phyloP scores from a whole-genome alignment of 345 rosid species.

The Linum tenue region DNA sequence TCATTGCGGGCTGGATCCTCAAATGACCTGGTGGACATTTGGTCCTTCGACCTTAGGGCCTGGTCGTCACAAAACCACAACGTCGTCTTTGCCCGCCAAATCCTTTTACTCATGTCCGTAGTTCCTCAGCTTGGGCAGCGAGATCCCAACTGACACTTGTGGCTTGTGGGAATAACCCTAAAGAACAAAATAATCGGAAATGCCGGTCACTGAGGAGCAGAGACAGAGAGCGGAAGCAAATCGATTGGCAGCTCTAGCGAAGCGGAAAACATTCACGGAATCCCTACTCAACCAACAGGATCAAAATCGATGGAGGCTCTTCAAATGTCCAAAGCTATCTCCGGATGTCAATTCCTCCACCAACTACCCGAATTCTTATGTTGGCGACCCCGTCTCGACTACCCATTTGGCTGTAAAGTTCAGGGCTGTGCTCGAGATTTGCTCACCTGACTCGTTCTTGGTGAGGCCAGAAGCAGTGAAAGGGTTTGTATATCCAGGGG shows the following conservation, averaged over 20 bases:
- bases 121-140: too few species aligned
- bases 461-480: slow-evolving; percentile 38
- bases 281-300: slow-evolving; percentile 17
- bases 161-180: slow-evolving; percentile 16
- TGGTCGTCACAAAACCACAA: too few species aligned
- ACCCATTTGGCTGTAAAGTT: slow-evolving; percentile 33
- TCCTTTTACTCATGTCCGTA: too few species aligned
- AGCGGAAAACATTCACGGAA: slow-evolving; percentile 41
- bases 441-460: slow-evolving; percentile 78
- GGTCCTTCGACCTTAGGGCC: too few species aligned
- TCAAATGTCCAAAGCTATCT: slow-evolving; percentile 60
- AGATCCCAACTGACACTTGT: too few species aligned
- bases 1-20: too few species aligned
- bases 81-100: too few species aligned
- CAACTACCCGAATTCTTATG: slow-evolving; percentile 16
- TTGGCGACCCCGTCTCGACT: slow-evolving; percentile 12
- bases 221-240: slow-evolving; percentile 49
- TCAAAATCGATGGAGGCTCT: slow-evolving; percentile 43
- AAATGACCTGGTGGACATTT: too few species aligned
- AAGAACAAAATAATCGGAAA: neutral
- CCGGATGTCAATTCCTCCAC: slow-evolving; percentile 8
- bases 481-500: slow-evolving; percentile 55
- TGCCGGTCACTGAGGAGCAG: slow-evolving; percentile 55
- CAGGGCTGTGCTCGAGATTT: slow-evolving; percentile 68
- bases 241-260: slow-evolving; percentile 43